Evolutionary conservation across 2,329 filamentous ascomycete species (phyloP), one percentile per base, ranked within the genome.

Genomic region (Stromatinia cepivora): DNA sequence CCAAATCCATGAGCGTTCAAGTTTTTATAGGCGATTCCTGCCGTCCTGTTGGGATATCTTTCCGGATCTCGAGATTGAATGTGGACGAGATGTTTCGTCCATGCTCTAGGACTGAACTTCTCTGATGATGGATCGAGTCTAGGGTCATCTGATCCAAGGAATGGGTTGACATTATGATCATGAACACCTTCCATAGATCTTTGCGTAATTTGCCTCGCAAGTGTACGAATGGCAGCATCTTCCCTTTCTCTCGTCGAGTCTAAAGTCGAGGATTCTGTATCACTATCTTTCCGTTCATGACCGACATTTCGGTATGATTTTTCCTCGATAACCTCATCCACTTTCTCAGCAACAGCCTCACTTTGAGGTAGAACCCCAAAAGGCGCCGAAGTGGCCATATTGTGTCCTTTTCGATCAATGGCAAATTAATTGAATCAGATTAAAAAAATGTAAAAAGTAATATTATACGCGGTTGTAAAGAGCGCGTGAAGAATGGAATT

Each of bases 1-100:
- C 70, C 70, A 48, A 70, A 71, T n/a, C 70, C 70, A 64, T 71
- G 66, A 5, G 61, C 69, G 39, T 66, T 70, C 46, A 71, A 57
- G 31, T 69, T 66, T 39, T 64, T 70, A 28, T 71, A 71, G 25
- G 70, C 65, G 25, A 71, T 10, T 42, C 70, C 70, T 42, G 70
- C 69, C 25, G 70, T 71, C 53, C 70, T 62, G 28, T 52, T 62
- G 15, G 70, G 69, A 58, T 71, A 71, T 62, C 88, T 69, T 85
- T 84, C 71, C 80, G 82, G 45, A 82, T 81, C 58, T 83, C 81
- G 71, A 86, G 79, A 71, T 83, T 78, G 73, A 34, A 77, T 73
- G 9, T 70, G 82, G 45, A 88, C 84, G 13, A 90, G 77, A 46
- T 86, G 81, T 80, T 85, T 88, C 70, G 86, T 85, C 89, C 89